These are phyloP conservation scores for Trifolium pratense DNA, from an alignment of 306 rosid genomes.

Conservation along the genomic window DNA sequence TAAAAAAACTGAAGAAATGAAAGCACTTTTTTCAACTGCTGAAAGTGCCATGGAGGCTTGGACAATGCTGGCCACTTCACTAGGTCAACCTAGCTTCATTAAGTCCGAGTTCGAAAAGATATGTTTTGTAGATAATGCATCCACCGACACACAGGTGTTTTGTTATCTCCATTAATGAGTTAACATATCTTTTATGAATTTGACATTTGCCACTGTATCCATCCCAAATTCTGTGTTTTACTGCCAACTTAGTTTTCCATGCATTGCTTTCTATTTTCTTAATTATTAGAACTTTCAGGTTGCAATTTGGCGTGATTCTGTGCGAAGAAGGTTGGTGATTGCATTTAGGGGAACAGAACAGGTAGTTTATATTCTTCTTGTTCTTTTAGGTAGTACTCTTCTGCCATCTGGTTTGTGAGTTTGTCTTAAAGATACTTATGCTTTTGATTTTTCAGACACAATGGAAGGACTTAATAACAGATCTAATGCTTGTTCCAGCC, in stretches of 20 bases:
- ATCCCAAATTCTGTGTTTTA: slow-evolving; percentile 24
- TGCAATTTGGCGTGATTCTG: slow-evolving; percentile 94
- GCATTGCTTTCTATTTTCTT: slow-evolving; percentile 41
- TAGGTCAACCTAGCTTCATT: slow-evolving; percentile 92
- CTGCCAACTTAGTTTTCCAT: slow-evolving; percentile 24
- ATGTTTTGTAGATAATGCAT: slow-evolving; percentile 80
- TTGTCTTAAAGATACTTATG: slow-evolving; percentile 35
- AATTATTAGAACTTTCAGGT: slow-evolving; percentile 62
- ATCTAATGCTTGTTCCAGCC: slow-evolving; percentile 82
- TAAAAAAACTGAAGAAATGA: slow-evolving; percentile 82
- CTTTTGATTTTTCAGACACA: slow-evolving; percentile 59
- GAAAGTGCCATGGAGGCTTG: slow-evolving; percentile 99
- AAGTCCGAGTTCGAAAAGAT: slow-evolving; percentile 94
- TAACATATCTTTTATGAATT: slow-evolving; percentile 18
- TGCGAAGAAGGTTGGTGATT: slow-evolving; percentile 73
- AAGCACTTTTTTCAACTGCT: slow-evolving; percentile 79
- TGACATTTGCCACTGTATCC: slow-evolving; percentile 8
- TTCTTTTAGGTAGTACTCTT: slow-evolving; percentile 29
- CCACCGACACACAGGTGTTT: slow-evolving; percentile 91
- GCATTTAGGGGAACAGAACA: slow-evolving; percentile 98
- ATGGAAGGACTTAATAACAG: slow-evolving; percentile 93
- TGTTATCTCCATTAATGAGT: slow-evolving; percentile 37
- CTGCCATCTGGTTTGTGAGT: not conserved
- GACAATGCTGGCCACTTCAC: slow-evolving; percentile 94
- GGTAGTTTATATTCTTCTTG: slow-evolving; percentile 52